Evolutionary conservation across 2,329 filamentous ascomycete species (phyloP).

Genomic region (Neofusicoccum parvum): DNA sequence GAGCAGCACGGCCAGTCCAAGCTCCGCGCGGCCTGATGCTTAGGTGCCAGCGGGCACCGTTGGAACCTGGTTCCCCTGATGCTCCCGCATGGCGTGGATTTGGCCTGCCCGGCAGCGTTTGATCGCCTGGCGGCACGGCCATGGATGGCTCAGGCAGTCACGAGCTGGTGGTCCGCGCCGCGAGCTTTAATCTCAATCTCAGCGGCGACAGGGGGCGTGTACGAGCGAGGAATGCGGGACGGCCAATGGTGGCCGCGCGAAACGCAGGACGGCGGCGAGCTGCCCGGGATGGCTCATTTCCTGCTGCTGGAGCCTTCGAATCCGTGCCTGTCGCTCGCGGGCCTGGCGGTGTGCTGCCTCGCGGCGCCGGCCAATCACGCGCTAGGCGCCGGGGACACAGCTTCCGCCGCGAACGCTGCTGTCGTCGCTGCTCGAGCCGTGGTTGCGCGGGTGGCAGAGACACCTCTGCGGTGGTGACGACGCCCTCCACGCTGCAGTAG

Average conservation of each 20-base stretch:
- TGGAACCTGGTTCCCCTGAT: slow-evolving; percentile 17
- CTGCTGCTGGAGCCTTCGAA: neutral
- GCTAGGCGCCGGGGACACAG: neutral
- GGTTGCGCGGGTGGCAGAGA: neutral
- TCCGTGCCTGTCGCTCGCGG: slow-evolving; percentile 9
- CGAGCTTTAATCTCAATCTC: slow-evolving; percentile 22
- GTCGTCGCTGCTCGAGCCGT: slow-evolving; percentile 5
- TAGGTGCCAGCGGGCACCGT: slow-evolving; percentile 9
- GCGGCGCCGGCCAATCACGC: slow-evolving; percentile 11
- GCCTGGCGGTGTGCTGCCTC: slow-evolving; percentile 18
- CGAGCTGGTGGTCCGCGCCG: slow-evolving; percentile 14
- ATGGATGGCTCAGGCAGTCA: slow-evolving; percentile 7
- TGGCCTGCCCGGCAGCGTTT: slow-evolving; percentile 15
- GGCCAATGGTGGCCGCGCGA: slow-evolving; percentile 13
- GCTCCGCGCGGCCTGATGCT: neutral
- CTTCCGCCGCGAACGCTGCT: neutral
- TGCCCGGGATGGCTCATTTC: slow-evolving; percentile 20
- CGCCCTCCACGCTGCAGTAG: slow-evolving; percentile 17
- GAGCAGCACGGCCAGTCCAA: too few species aligned
- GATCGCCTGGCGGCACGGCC: slow-evolving; percentile 17
- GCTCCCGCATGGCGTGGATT: slow-evolving; percentile 12
- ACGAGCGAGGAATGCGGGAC: slow-evolving; percentile 18
- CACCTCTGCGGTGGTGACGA: slow-evolving; percentile 7
- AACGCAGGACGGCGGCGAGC: slow-evolving; percentile 16
- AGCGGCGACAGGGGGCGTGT: slow-evolving; percentile 17